Evolutionary conservation across 768 basidiomycete genomes (phyloP), one percentile per base, ranked within the genome.

Genomic region (Neoboletus brunneissimus): DNA sequence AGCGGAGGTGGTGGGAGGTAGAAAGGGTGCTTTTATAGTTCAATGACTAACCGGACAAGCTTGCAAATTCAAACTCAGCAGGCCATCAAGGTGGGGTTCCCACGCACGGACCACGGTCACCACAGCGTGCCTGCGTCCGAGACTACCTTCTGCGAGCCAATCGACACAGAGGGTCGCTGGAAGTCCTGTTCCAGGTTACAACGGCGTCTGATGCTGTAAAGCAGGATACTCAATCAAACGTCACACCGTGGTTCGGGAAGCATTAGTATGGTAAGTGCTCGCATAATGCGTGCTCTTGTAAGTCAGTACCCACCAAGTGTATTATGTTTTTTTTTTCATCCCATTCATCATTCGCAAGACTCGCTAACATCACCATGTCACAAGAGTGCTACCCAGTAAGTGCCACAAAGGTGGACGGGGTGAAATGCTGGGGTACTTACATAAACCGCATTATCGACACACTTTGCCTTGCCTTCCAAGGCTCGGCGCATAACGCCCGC

Each of bases 11-110:
- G 73, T 71, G 68, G 67, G 61, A 62, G 71, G 63, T 61, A 66
- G 56, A 59, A 66, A 63, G 58, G 16, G 25, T 60, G 63, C 75
- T 77, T 77, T 76, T 76, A 76, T 76, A 76, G 54, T 70, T 66
- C 65, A 68, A 72, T 75, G 60, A 53, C 65, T 54, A 61, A 69
- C 66, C 58, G 64, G 74, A 75, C 64, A 75, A 60, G 67, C 68
- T 71, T 69, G 61, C 57, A 72, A 68, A 59, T 77, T 77, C 68
- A 73, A 75, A 76, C 78, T 77, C 78, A 73, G 79, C 73, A 61
- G 15, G 27, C 48, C 49, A 60, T 69, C 51, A 51, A 37, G 0
- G 3, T 53, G 35, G 7, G 47, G 10, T 73, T 80, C 79, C 71
- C 78, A 79, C 78, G 78, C 79, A 79, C 76, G 59, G 77, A 72